These are phyloP conservation scores for Pythium dissimile DNA, from an alignment of 352 stramenopile species.

Conservation along the genomic window DNA sequence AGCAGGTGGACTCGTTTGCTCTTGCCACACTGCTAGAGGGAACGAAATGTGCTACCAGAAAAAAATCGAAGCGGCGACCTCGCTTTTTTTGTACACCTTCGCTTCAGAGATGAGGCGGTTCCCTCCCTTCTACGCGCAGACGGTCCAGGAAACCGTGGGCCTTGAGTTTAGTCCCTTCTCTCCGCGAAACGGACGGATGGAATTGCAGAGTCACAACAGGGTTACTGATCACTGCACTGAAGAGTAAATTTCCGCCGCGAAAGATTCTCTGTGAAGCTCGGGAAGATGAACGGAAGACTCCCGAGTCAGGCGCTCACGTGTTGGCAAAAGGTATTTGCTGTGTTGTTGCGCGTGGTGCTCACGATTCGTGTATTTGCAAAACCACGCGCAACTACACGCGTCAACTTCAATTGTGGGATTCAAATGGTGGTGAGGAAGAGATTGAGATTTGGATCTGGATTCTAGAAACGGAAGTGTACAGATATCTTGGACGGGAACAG, in stretches of 20 bases:
- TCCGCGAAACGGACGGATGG: neutral
- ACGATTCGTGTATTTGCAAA: too few relatives aligned
- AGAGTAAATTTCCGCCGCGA: neutral
- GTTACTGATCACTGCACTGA: neutral
- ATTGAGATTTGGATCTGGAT: too few relatives aligned
- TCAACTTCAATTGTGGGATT: too few relatives aligned
- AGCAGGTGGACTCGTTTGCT: neutral
- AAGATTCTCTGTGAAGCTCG: too few relatives aligned
- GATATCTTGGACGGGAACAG: too few relatives aligned
- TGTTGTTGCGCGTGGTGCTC: too few relatives aligned
- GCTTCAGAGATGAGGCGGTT: constrained; percentile 4
- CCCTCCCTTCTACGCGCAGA: neutral
- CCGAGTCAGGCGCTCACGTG: too few relatives aligned
- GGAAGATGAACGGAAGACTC: too few relatives aligned
- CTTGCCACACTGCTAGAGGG: neutral
- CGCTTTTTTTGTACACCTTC: constrained; percentile 5
- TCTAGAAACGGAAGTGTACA: too few relatives aligned
- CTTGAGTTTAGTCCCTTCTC: neutral
- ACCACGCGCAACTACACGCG: too few relatives aligned
- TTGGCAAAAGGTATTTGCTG: too few relatives aligned
- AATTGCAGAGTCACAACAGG: neutral
- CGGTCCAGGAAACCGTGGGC: neutral
- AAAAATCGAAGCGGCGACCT: constrained; percentile 15
- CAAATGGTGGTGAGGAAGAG: too few relatives aligned
- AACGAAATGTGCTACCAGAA: neutral